Evolutionary conservation across 2,329 filamentous ascomycete genomes (phyloP).

Genomic region (Paecilomyces niveus): DNA sequence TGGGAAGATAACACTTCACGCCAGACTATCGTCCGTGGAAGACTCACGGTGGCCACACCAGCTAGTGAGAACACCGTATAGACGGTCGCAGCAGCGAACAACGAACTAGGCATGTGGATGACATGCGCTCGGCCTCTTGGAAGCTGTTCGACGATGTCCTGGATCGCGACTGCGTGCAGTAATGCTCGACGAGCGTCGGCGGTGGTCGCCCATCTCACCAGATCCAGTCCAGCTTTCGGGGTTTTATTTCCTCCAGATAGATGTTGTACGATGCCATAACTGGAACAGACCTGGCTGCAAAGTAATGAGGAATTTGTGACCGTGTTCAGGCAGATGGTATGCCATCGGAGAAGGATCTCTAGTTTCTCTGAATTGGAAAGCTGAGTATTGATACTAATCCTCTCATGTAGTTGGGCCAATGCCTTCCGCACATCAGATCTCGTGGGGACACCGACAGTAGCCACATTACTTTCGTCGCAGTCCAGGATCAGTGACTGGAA

Average conservation of each 20-base stretch:
- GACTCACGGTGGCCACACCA: conserved; percentile 28
- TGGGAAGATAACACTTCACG: conserved; percentile 29
- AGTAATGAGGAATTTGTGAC: conserved; percentile 35
- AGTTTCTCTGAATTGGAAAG: conserved; percentile 30
- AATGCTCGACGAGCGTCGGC: conserved; percentile 33
- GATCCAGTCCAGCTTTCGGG: conserved; percentile 25
- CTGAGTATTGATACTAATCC: conserved; percentile 29
- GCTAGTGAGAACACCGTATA: conserved; percentile 36
- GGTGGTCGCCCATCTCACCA: conserved; percentile 31
- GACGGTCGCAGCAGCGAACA: conserved; percentile 38
- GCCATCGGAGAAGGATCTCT: conserved; percentile 39
- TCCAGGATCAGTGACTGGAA: conserved; percentile 39
- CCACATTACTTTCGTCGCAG: conserved; percentile 28
- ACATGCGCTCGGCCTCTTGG: conserved; percentile 39
- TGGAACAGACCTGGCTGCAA: conserved; percentile 32
- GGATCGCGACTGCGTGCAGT: conserved; percentile 39
- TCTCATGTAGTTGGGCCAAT: conserved; percentile 33
- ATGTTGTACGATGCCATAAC: conserved; percentile 33
- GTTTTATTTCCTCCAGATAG: conserved; percentile 26
- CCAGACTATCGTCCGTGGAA: conserved; percentile 37
- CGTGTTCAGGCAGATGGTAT: conserved; percentile 38
- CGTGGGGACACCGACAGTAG: conserved; percentile 33
- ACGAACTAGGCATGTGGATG: conserved; percentile 38
- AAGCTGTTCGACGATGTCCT: conserved; percentile 40
- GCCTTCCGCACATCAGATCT: conserved; percentile 33